These are phyloP conservation scores for Pythium diclinum DNA, from an alignment of 352 stramenopile genomes.

Conservation along the genomic window DNA sequence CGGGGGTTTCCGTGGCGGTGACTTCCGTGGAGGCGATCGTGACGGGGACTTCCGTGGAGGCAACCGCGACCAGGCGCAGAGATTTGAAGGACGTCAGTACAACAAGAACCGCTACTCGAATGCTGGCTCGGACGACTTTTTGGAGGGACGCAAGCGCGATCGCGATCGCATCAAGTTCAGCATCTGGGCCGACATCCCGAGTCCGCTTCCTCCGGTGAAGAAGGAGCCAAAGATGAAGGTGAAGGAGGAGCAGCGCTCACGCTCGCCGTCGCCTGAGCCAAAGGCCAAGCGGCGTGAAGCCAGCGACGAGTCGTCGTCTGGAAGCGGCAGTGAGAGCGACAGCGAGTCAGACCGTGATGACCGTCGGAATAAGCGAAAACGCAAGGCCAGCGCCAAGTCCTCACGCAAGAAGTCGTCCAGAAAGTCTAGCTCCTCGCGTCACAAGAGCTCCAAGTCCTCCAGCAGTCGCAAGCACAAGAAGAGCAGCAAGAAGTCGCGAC, in stretches of 20 bases:
- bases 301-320: constrained; percentile 12
- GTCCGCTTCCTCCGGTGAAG: constrained; percentile 48
- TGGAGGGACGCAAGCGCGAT: constrained; percentile 66
- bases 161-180: constrained; percentile 59
- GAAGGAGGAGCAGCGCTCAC: constrained; percentile 30
- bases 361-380: constrained; percentile 15
- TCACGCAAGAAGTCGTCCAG: constrained; percentile 32
- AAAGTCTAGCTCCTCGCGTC: constrained; percentile 8
- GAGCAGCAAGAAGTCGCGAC: constrained; percentile 23
- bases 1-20: constrained; percentile 6
- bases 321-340: constrained; percentile 32
- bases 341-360: constrained; percentile 21
- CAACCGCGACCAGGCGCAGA: constrained; percentile 1
- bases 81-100: constrained; percentile 5
- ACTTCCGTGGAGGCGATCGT: neutral
- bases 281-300: constrained; percentile 17
- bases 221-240: constrained; percentile 43
- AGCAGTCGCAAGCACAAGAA: constrained; percentile 26
- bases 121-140: constrained; percentile 61
- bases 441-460: constrained; percentile 32
- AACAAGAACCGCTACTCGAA: constrained; percentile 33
- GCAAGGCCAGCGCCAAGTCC: constrained; percentile 39
- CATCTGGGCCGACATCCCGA: constrained; percentile 76
- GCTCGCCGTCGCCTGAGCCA: constrained; percentile 34
- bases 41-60: constrained; percentile 7